Evolutionary conservation across 768 basidiomycete species (phyloP).

Genomic region (Mycena amicta): DNA sequence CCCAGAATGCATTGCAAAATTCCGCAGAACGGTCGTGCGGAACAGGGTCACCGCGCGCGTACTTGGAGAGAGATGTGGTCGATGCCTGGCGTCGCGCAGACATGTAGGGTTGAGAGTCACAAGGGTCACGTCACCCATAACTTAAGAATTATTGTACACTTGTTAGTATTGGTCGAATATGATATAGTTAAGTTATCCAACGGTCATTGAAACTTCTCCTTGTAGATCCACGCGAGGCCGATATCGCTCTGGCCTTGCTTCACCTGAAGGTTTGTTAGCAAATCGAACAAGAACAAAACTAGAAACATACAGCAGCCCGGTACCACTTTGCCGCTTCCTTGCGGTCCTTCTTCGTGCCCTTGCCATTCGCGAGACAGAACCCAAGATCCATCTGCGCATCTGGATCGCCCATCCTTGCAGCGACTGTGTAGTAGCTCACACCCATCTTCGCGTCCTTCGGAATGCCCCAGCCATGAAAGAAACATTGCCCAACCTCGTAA

Average conservation of each 20-base stretch:
- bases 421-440: conserved; percentile 85
- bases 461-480: conserved; percentile 92
- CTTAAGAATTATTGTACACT: too few species aligned
- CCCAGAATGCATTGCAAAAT: conserved; percentile 99
- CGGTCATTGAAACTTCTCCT: conserved; percentile 70
- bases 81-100: conserved; percentile 79
- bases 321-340: conserved; percentile 91
- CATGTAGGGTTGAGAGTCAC: too few species aligned
- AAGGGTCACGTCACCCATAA: too few species aligned
- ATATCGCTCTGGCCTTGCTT: conserved; percentile 78
- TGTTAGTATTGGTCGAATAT: neutral
- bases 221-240: conserved; percentile 90
- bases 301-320: conserved; percentile 68
- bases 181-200: conserved; percentile 24
- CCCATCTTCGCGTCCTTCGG: conserved; percentile 88
- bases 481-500: conserved; percentile 91
- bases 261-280: conserved; percentile 30
- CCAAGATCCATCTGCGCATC: conserved; percentile 88
- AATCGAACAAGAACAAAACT: neutral
- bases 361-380: conserved; percentile 84
- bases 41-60: conserved; percentile 48
- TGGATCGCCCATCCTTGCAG: conserved; percentile 80
- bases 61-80: conserved; percentile 77
- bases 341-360: conserved; percentile 86
- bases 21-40: conserved; percentile 59